phyloP scores from a whole-genome alignment of 2,329 filamentous ascomycete genomes.

The Mollisiaceae sp. region DNA sequence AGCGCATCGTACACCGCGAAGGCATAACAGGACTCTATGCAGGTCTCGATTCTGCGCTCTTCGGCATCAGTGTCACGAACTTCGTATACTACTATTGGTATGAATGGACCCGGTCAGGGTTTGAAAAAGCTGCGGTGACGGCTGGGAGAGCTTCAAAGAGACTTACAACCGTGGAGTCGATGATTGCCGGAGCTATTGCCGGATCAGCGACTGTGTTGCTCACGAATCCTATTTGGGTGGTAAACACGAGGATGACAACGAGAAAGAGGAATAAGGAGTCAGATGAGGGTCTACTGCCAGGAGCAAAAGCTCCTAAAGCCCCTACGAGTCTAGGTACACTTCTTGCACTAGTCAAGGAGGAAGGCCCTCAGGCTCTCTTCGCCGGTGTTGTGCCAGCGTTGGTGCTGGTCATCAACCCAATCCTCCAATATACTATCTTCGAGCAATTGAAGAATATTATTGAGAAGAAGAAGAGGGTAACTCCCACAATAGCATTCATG shows the following conservation, averaged over 20 bases:
- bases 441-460: slow-evolving; percentile 95
- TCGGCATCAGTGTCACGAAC: slow-evolving; percentile 98
- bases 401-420: slow-evolving; percentile 96
- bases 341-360: slow-evolving; percentile 77
- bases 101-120: slow-evolving; percentile 90
- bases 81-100: slow-evolving; percentile 99
- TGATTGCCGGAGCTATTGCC: slow-evolving; percentile 93
- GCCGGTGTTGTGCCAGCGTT: slow-evolving; percentile 90
- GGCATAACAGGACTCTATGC: slow-evolving; percentile 89
- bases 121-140: slow-evolving; percentile 77
- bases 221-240: slow-evolving; percentile 98
- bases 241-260: slow-evolving; percentile 98
- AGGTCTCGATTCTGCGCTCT: slow-evolving; percentile 90
- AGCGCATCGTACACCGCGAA: slow-evolving; percentile 88
- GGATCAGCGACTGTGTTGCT: slow-evolving; percentile 93
- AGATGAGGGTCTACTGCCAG: slow-evolving; percentile 50
- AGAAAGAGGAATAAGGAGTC: slow-evolving; percentile 64
- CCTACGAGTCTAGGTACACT: slow-evolving; percentile 83
- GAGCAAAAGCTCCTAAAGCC: slow-evolving; percentile 52
- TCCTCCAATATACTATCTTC: slow-evolving; percentile 97
- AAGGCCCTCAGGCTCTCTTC: slow-evolving; percentile 86
- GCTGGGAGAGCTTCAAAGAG: slow-evolving; percentile 77
- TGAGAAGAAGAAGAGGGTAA: slow-evolving; percentile 77
- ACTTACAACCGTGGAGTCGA: slow-evolving; percentile 89
- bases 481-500: slow-evolving; percentile 85